Percentiles rank a stretch among this genome's conserved stretches.
Evolutionary conservation across 2,329 filamentous ascomycete genomes (phyloP).

Genomic region (Fusarium penzigii): DNA sequence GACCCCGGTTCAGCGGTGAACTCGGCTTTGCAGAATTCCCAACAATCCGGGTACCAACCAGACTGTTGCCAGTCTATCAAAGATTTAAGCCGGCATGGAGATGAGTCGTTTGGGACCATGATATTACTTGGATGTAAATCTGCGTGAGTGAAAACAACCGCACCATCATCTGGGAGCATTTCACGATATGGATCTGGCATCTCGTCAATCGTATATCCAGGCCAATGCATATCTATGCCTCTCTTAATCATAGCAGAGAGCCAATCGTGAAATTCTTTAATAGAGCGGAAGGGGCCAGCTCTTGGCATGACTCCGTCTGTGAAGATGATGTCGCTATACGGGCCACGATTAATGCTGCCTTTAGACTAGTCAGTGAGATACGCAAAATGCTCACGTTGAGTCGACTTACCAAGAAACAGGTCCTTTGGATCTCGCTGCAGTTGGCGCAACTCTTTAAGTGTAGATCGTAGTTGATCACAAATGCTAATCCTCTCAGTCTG

Average conservation of each 20-base stretch:
- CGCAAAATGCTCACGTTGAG: not conserved
- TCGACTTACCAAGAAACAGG: constrained; percentile 7
- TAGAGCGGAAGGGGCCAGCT: constrained; percentile 8
- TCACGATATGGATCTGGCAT: constrained; percentile 7
- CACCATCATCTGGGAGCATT: not conserved
- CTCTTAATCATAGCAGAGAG: constrained; percentile 9
- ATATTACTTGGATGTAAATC: constrained; percentile 18
- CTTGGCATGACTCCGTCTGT: constrained; percentile 1
- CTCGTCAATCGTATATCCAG: not conserved
- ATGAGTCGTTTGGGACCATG: too few relatives aligned
- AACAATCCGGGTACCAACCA: too few relatives aligned
- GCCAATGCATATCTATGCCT: not conserved
- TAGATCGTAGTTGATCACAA: constrained; percentile 1
- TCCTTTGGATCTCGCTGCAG: constrained; percentile 6
- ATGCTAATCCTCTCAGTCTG: not conserved
- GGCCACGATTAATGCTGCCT: constrained; percentile 14
- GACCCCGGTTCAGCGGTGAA: too few relatives aligned
- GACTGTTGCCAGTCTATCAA: too few relatives aligned
- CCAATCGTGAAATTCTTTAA: constrained; percentile 12
- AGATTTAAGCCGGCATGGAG: too few relatives aligned
- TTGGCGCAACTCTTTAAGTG: not conserved
- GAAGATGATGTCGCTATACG: constrained; percentile 4
- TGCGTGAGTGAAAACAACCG: constrained; percentile 11
- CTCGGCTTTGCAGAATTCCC: too few relatives aligned
- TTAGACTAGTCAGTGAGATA: not conserved